Evolutionary conservation across 176 grass and related monocot genomes (phyloP).

Genomic region (Thinopyrum elongatum): DNA sequence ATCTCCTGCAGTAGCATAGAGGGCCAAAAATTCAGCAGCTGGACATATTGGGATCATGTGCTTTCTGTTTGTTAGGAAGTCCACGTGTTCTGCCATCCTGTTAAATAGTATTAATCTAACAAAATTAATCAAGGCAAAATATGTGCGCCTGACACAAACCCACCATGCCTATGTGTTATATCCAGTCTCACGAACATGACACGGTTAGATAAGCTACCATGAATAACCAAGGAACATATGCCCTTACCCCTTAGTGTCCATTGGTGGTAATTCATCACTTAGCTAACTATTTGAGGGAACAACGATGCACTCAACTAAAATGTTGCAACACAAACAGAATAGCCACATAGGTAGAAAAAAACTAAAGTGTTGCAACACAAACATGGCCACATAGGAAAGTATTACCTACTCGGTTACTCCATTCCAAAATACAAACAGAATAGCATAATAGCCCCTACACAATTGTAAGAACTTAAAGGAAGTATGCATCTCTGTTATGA

Average conservation of each 20-base stretch:
- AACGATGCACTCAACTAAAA: not conserved
- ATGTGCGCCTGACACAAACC: not conserved
- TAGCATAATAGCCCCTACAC: not conserved
- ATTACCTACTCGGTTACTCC: not conserved
- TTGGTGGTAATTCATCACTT: not conserved
- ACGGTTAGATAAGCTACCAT: not conserved
- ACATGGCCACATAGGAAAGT: not conserved
- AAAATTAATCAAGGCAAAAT: not conserved
- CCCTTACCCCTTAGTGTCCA: not conserved
- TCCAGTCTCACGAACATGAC: not conserved
- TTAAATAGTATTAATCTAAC: constrained; percentile 1
- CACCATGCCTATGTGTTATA: not conserved
- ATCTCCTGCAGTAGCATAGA: not conserved
- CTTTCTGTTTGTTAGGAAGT: constrained; percentile 11
- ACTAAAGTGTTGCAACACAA: not conserved
- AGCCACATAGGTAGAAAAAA: not conserved
- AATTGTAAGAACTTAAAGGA: not conserved
- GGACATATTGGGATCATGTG: not conserved
- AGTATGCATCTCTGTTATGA: not conserved
- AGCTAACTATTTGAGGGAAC: not conserved
- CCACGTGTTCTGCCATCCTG: not conserved
- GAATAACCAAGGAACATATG: not conserved
- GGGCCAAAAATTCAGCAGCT: not conserved
- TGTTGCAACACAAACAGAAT: not conserved
- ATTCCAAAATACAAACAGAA: not conserved